Evolutionary conservation across 2,329 filamentous ascomycete genomes (phyloP).

Genomic region (Penicillium oxalicum): DNA sequence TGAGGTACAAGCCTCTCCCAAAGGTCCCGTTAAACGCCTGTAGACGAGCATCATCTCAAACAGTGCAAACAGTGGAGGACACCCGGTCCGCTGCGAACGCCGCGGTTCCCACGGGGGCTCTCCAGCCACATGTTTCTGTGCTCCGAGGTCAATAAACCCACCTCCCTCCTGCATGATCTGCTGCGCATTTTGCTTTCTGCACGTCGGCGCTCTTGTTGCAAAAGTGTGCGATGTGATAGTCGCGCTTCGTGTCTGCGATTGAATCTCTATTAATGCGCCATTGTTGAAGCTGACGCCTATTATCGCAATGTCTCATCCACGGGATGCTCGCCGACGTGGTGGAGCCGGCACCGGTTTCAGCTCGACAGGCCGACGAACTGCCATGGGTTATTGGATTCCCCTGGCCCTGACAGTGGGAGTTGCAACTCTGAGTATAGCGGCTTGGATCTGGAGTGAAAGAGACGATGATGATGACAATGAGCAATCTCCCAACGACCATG

Average conservation of each 20-base stretch:
- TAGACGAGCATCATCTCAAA: slow-evolving; percentile 17
- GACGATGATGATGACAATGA: slow-evolving; percentile 63
- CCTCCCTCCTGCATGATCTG: slow-evolving; percentile 12
- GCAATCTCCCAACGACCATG: slow-evolving; percentile 35
- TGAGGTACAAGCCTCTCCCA: too few relatives aligned
- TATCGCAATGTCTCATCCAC: slow-evolving; percentile 37
- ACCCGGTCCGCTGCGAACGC: slow-evolving; percentile 16
- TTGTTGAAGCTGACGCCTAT: slow-evolving; percentile 18
- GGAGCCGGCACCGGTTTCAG: slow-evolving; percentile 38
- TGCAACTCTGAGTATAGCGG: slow-evolving; percentile 76
- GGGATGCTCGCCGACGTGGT: slow-evolving; percentile 35
- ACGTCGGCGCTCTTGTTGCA: slow-evolving; percentile 13
- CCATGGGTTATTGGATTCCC: slow-evolving; percentile 74
- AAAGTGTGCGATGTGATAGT: slow-evolving; percentile 31
- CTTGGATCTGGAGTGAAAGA: slow-evolving; percentile 92
- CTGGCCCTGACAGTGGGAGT: slow-evolving; percentile 80
- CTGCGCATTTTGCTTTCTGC: slow-evolving; percentile 14
- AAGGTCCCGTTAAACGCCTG: too few relatives aligned
- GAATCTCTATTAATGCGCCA: slow-evolving; percentile 23
- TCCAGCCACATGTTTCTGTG: slow-evolving; percentile 40
- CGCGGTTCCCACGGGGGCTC: slow-evolving; percentile 22
- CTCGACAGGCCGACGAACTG: slow-evolving; percentile 37
- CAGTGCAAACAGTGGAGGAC: slow-evolving; percentile 20
- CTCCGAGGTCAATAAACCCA: slow-evolving; percentile 31
- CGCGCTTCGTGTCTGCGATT: slow-evolving; percentile 20